Evolutionary conservation across 2,329 filamentous ascomycete species (phyloP).

Genomic region (Apiospora koreana): DNA sequence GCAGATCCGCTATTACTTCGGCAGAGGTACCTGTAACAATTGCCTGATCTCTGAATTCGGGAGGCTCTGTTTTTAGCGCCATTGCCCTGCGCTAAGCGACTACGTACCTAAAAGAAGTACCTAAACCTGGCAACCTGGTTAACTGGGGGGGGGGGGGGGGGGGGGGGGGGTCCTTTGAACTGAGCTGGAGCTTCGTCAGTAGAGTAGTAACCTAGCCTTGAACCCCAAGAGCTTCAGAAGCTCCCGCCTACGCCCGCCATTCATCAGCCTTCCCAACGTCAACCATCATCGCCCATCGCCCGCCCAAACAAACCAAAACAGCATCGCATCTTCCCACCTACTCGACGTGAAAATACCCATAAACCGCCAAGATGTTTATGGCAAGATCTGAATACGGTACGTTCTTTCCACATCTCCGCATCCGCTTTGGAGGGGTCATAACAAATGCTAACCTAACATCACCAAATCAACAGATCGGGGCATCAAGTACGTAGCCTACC

Average conservation of each 20-base stretch:
- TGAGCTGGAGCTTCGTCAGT: conserved; percentile 33
- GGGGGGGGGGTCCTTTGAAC: background rate
- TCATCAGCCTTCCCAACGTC: conserved; percentile 17
- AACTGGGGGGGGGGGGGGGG: no score
- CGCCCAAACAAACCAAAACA: conserved; percentile 11
- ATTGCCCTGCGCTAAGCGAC: background rate
- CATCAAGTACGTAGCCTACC: conserved; percentile 74
- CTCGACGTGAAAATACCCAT: conserved; percentile 23
- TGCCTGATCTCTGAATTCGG: background rate
- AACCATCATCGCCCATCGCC: conserved; percentile 10
- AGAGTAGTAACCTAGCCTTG: conserved; percentile 37
- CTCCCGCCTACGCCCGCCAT: conserved; percentile 10
- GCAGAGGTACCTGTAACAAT: conserved; percentile 1
- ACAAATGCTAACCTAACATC: conserved; percentile 19
- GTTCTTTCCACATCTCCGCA: conserved; percentile 34
- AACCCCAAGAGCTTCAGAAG: conserved; percentile 27
- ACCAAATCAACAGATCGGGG: conserved; percentile 74
- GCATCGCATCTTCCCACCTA: background rate
- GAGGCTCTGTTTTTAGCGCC: background rate
- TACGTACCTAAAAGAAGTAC: background rate
- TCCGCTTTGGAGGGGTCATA: conserved; percentile 10
- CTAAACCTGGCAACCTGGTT: background rate
- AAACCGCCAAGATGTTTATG: conserved; percentile 88
- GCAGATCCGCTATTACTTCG: background rate
- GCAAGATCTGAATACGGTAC: conserved; percentile 99